Base-by-base conservation (phyloP, 163 green algal species). In the Scenedesmus sp. region DNA sequence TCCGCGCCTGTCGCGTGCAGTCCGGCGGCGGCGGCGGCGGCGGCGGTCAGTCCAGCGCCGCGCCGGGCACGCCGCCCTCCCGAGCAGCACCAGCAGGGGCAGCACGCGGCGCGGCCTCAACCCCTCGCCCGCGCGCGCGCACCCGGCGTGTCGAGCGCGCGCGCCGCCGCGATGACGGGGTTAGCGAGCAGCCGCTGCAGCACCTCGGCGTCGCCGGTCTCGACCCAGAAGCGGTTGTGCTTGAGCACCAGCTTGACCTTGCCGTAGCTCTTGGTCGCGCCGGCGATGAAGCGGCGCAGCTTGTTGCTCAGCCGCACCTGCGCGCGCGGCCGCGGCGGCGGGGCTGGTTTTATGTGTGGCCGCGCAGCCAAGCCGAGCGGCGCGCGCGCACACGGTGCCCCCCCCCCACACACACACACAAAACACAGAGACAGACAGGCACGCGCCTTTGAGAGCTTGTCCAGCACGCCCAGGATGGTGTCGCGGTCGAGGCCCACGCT, bases 211-310 rank as follows among this genome's bases (percentile, higher is more conserved):
- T 97, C 81, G 1, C 81, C 67, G 13, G 89, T 97, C 88, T 99
- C 96, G 29, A 99, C 94, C 67, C 94, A 97, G 84, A 98, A 99
- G 10, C 78, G 87, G 88, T 98, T 98, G 54, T 91, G 87, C 88
- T 98, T 91, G 65, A 99, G 89, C 75, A 99, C 96, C 33, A 99
- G 89, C 91, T 99, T 99, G 11, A 96, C 95, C 85, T 99, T 99
- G 77, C 96, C 96, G 82, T 97, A 99, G 84, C 98, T 99, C 48
- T 93, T 80, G 0, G 96, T 99, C 34, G 89, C 95, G 22, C 87
- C 86, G 0, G 81, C 51, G 33, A 99, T 92, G 87, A 99, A 99
- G 33, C 67, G 29, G 34, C 88, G 47, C 44, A 98, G 90, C 58
- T 97, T 89, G 0, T 79, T 29, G 1, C 88, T 87, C 57, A 99